Base-by-base conservation (phyloP, 768 basidiomycete genomes). In the Grammothele lineata region DNA sequence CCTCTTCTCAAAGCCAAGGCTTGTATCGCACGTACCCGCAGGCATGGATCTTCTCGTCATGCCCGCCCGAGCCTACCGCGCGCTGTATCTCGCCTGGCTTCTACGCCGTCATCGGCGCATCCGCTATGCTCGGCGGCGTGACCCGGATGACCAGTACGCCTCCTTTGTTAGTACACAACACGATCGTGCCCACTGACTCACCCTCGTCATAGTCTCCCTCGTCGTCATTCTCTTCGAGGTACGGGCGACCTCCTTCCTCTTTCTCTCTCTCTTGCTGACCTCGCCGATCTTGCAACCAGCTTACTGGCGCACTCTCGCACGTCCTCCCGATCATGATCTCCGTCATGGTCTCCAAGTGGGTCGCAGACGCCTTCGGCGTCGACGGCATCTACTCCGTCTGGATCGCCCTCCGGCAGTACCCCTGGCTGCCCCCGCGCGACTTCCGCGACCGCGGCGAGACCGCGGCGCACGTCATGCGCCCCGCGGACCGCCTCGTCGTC, bases 251-350 rank as follows among this genome's bases (percentile, higher is more conserved):
- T n/a, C n/a, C n/a, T n/a, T n/a, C n/a, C n/a, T n/a, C n/a, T n/a
- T n/a, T n/a, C n/a, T n/a, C n/a, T n/a, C n/a, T n/a, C n/a, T n/a
- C n/a, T n/a, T n/a, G n/a, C n/a, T n/a, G n/a, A n/a, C n/a, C 24
- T 32, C 32, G 11, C 19, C 46, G 32, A 39, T 27, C 12, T 38
- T 23, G 8, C 24, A 23, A 12, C 5, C 32, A 86, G 83, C 68
- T 87, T n/a, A 87, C 85, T 18, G 85, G 85, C 12, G 85, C 85
- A 3, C 68, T 87, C 22, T 87, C 85, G 12, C 85, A 87, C 65
- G 85, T 87, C n/a, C 69, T 87, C 25, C 85, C 85, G 14, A 86
- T 87, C 60, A 87, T 87, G 85, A 80, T 87, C 37, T 80, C 78
- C 45, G 83, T 87, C 42, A 85, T 86, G 80, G 76, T 78, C 17